phyloP scores from a whole-genome alignment of 148 eudicot species.

The Fagopyrum homotropicum region DNA sequence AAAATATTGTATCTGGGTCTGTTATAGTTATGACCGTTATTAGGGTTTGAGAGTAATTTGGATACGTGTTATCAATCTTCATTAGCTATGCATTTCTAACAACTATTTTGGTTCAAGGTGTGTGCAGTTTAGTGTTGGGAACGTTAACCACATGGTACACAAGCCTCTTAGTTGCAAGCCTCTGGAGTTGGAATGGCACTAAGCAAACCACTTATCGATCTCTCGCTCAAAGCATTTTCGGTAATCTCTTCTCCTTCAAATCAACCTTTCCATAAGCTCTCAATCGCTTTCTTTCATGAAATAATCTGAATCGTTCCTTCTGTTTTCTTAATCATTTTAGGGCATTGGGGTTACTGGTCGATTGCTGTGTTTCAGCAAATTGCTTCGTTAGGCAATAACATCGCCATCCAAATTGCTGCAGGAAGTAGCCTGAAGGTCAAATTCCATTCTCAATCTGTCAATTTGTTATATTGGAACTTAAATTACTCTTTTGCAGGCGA shows the following conservation, averaged over 20 bases:
- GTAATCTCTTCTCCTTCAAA: conserved; percentile 14
- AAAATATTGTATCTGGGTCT: too few species aligned
- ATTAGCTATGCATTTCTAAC: too few species aligned
- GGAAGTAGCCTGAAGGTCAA: conserved; percentile 44
- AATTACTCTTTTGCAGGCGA: conserved; percentile 23
- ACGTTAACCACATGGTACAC: conserved; percentile 43
- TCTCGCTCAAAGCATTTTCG: conserved; percentile 36
- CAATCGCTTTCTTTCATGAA: not conserved
- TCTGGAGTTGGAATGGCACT: conserved; percentile 42
- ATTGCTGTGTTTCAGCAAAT: conserved; percentile 44
- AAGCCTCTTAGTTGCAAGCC: conserved; percentile 32
- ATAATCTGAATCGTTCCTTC: too few species aligned
- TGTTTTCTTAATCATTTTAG: conserved; percentile 20
- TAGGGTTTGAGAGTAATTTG: too few species aligned
- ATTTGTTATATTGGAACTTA: not conserved
- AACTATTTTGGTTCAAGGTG: not conserved
- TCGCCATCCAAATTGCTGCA: conserved; percentile 46
- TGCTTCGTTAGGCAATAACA: conserved; percentile 45
- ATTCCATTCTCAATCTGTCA: not conserved
- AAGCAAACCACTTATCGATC: conserved; percentile 35
- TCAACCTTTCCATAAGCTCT: not conserved
- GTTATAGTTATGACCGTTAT: too few species aligned
- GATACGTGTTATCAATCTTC: too few species aligned
- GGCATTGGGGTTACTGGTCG: conserved; percentile 41
- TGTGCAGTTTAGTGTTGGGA: conserved; percentile 30